Conservation (phyloP, 176 grass and related monocot species). For the Leersia perrieri region DNA sequence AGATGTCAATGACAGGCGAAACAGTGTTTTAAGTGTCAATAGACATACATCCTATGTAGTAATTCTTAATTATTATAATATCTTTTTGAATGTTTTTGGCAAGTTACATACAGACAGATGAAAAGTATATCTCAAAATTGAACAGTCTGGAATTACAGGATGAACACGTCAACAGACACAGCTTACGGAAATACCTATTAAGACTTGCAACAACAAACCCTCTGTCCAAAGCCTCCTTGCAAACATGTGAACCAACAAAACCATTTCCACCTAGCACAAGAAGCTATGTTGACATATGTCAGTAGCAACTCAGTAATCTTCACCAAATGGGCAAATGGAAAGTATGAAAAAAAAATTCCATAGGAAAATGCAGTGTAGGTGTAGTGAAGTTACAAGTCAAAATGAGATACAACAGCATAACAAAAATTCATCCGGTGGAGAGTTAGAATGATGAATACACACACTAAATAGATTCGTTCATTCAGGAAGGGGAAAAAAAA, state of each 20-base stretch:
- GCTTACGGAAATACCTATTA: conserved; percentile 57
- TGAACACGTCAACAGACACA: conserved; percentile 1
- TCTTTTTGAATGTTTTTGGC: not conserved
- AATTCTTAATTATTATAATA: not conserved
- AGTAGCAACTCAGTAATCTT: conserved; percentile 17
- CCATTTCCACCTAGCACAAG: conserved; percentile 92
- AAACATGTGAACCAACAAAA: conserved; percentile 91
- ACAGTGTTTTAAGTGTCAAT: not conserved
- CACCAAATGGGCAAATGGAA: conserved; percentile 36
- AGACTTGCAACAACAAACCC: conserved; percentile 83
- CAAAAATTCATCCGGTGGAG: not conserved
- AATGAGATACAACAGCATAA: not conserved
- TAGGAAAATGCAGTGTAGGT: not conserved
- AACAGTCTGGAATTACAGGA: not conserved
- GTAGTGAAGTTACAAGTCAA: not conserved
- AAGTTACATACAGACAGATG: conserved; percentile 11
- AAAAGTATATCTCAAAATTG: not conserved
- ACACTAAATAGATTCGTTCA: not conserved
- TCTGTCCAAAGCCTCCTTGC: conserved; percentile 78
- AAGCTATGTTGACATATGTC: conserved; percentile 49
- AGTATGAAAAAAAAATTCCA: not conserved
- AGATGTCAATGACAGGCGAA: not conserved
- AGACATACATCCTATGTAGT: not conserved
- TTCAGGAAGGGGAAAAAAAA: not conserved
- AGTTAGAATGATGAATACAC: not conserved